A percentile compares a stretch with the other conserved stretches of the same genome.
Evolutionary conservation across 2,329 filamentous ascomycete species (phyloP).

Genomic region (Scedosporium apiospermum): DNA sequence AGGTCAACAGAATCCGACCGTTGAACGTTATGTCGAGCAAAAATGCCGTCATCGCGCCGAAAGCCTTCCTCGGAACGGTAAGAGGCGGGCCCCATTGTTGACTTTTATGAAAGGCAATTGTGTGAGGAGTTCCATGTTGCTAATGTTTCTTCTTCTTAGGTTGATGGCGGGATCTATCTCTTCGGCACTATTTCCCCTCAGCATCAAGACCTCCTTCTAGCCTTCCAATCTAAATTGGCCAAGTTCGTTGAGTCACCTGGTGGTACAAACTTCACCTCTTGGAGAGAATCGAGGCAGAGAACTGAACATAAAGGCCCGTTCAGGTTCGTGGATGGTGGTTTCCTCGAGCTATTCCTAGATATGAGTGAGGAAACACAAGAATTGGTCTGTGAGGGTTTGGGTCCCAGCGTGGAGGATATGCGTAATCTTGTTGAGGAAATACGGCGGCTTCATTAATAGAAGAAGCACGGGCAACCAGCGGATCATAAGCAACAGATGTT

Average conservation of each 20-base stretch:
- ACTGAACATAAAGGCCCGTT: slow-evolving; percentile 67
- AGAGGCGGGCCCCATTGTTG: slow-evolving; percentile 21
- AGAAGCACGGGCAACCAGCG: neutral
- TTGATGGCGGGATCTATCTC: slow-evolving; percentile 86
- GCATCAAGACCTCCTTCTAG: slow-evolving; percentile 72
- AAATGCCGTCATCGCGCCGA: slow-evolving; percentile 63
- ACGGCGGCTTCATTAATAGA: slow-evolving; percentile 46
- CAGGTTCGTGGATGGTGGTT: slow-evolving; percentile 85
- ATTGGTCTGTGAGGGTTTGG: slow-evolving; percentile 44
- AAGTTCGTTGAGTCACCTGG: slow-evolving; percentile 59
- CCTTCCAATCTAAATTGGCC: slow-evolving; percentile 65
- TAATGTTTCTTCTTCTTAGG: slow-evolving; percentile 34
- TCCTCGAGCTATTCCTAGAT: slow-evolving; percentile 78
- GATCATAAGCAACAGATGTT: no score
- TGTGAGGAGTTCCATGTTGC: neutral
- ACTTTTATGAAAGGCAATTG: neutral
- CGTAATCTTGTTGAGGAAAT: slow-evolving; percentile 53
- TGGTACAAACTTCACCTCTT: slow-evolving; percentile 64
- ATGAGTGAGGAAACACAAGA: slow-evolving; percentile 49
- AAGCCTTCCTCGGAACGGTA: slow-evolving; percentile 84
- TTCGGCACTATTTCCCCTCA: slow-evolving; percentile 67
- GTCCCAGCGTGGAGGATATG: slow-evolving; percentile 52
- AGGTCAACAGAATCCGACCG: slow-evolving; percentile 79
- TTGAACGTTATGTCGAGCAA: slow-evolving; percentile 58
- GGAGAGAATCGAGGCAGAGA: slow-evolving; percentile 64